A percentile compares a stretch with the other conserved stretches of the same genome.
Conservation (phyloP, 2,329 filamentous ascomycete species). For the Paecilomyces variotii region DNA sequence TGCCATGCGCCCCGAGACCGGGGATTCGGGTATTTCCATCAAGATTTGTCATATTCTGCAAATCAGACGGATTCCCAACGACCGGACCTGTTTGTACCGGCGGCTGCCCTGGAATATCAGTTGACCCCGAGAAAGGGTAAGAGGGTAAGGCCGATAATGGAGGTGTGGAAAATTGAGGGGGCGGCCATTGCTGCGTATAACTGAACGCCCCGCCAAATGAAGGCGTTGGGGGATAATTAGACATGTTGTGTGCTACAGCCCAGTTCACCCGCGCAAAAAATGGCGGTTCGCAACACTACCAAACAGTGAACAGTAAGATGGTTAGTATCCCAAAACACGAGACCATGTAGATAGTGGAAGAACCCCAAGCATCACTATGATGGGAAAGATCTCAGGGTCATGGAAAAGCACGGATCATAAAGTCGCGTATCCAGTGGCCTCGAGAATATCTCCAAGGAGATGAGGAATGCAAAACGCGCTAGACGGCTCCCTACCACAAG, state of each 20-base stretch:
- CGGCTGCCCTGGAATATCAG: constrained; percentile 14
- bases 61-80: constrained; percentile 9
- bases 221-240: constrained; percentile 40
- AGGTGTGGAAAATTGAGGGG: constrained; percentile 17
- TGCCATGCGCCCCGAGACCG: constrained; percentile 17
- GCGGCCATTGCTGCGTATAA: constrained; percentile 31
- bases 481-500: neutral
- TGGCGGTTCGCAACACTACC: neutral
- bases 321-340: constrained; percentile 2
- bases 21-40: constrained; percentile 23
- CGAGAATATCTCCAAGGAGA: neutral
- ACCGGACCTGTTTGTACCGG: constrained; percentile 14
- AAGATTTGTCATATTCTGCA: constrained; percentile 15
- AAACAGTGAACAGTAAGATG: neutral
- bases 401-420: neutral
- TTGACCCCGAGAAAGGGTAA: constrained; percentile 17
- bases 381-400: neutral
- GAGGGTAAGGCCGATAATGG: constrained; percentile 18
- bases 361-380: neutral
- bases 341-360: neutral
- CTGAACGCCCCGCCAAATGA: constrained; percentile 32
- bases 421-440: neutral
- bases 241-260: constrained; percentile 28
- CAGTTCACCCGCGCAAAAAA: neutral
- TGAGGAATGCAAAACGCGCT: neutral